These are phyloP conservation scores for Euphrasia arctica DNA, from an alignment of 305 asterid species.

Conservation along the genomic window DNA sequence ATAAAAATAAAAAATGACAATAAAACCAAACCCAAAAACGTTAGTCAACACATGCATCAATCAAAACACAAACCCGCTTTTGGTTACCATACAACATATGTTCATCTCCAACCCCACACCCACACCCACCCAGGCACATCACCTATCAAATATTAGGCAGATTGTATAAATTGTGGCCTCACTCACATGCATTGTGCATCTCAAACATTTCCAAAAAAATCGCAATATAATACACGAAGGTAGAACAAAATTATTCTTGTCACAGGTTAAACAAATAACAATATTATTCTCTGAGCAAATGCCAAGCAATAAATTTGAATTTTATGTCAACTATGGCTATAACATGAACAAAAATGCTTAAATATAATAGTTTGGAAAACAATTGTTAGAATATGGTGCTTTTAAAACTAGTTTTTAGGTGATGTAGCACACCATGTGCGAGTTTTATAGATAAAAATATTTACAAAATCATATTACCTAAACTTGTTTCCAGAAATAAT, in stretches of 20 bases:
- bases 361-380: not conserved
- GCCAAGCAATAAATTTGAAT: slow-evolving; percentile 10
- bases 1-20: slow-evolving; percentile 8
- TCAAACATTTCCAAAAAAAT: not conserved
- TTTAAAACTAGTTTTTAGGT: no score
- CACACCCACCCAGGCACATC: not conserved
- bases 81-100: no score
- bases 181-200: not conserved
- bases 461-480: no score
- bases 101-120: not conserved
- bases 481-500: no score
- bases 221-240: not conserved
- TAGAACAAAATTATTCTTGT: slow-evolving; percentile 4
- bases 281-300: not conserved
- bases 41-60: not conserved
- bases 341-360: slow-evolving; percentile 6
- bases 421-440: no score
- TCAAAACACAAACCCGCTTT: no score
- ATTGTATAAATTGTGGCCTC: not conserved
- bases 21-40: not conserved
- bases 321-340: not conserved
- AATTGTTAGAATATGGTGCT: no score
- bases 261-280: not conserved
- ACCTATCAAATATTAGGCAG: not conserved
- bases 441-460: no score